Base-by-base conservation (phyloP, 495 filamentous ascomycete genomes). In the Penicillium maclennaniae region DNA sequence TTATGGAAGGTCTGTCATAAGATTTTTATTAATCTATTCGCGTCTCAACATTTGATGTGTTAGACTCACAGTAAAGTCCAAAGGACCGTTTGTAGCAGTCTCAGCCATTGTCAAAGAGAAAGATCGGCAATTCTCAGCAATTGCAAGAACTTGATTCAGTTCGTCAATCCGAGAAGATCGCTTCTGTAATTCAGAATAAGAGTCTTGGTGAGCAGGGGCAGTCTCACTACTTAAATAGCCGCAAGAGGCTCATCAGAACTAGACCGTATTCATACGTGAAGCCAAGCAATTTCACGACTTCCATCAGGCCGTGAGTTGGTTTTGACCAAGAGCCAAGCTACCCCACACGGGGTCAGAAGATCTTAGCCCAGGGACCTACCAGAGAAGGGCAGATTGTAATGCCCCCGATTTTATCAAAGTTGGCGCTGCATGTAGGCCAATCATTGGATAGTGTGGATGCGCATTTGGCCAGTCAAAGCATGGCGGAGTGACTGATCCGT, bases 1-100 rank as follows among this genome's bases (percentile, higher is more conserved):
- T 73, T 75, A 37, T 53, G 43, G 42, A 65, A 74, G 34, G 58
- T 70, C 66, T 69, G 21, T 8, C 14, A 12, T n/a, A n/a, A n/a
- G 15, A 14, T 34, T 14, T 9, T 34, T 12, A 34, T 1, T 31
- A 31, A 12, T 31, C 7, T 31, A 1, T 12, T 31, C 10, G 6
- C 4, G 9, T 31, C 27, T 34, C 31, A 4, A 3, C 12, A 9
- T 34, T 12, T 12, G 14, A 34, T 4, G 15, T 37, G 38, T 19
- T 39, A 7, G 7, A 40, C 38, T 40, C 9, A 40, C 38, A 9
- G 38, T 19, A 9, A 40, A 40, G 38, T 40, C 19, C 19, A 40
- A 14, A 7, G 38, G 38, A 40, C 38, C 38, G n/a, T 14, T 10
- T 9, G 19, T 40, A 7, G 38, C 7, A 16, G n/a, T 20, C 5